phyloP scores from a whole-genome alignment of 257 asterid genomes.

The Parsonsia alboflavescens region DNA sequence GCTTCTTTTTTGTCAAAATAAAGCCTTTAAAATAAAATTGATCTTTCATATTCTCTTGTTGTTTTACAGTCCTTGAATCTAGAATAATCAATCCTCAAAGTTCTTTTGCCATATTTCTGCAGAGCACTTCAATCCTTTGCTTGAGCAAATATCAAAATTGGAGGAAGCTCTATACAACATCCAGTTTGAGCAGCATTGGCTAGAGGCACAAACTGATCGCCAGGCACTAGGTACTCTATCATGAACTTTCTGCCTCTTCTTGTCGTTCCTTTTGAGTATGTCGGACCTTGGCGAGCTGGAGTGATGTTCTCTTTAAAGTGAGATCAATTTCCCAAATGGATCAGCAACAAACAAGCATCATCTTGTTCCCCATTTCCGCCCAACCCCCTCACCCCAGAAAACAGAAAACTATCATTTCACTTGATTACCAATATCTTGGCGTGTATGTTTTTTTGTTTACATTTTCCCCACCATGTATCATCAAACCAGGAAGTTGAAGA shows the following conservation, averaged over 20 bases:
- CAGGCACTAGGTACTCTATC: conserved; percentile 52
- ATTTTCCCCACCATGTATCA: neutral
- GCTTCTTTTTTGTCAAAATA: neutral
- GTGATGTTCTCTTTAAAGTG: neutral
- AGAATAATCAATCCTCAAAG: neutral
- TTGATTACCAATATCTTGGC: too few relatives aligned
- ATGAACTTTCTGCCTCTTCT: neutral
- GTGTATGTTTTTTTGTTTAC: too few relatives aligned
- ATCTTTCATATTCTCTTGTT: neutral
- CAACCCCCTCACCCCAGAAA: neutral
- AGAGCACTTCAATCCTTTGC: conserved; percentile 90
- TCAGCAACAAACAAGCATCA: neutral
- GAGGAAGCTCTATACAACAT: conserved; percentile 86
- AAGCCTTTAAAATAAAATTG: neutral
- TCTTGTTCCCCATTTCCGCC: neutral
- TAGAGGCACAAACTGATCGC: conserved; percentile 41
- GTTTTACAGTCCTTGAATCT: neutral
- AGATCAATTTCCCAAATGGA: neutral
- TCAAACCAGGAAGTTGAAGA: neutral
- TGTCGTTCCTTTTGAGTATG: neutral
- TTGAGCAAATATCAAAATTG: conserved; percentile 75
- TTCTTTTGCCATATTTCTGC: conserved; percentile 25
- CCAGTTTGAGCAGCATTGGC: conserved; percentile 45
- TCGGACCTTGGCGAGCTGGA: neutral
- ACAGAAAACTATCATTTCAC: too few relatives aligned